Evolutionary conservation across 1,284 basidiomycete genomes (phyloP).

Genomic region (Athelia psychrophila): DNA sequence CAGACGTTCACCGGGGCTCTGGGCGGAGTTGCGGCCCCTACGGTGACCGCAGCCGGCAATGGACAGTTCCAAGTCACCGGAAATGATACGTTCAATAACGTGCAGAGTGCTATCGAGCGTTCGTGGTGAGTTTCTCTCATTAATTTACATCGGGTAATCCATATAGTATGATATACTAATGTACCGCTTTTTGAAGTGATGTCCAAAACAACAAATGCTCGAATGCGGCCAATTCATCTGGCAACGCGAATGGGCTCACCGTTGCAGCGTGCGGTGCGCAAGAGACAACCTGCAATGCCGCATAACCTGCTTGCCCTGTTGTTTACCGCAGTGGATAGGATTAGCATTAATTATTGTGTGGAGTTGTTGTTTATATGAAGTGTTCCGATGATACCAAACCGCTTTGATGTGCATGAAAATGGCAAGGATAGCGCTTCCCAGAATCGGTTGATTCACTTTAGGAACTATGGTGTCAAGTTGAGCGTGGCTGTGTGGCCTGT

Average conservation of each 20-base stretch:
- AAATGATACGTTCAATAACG: slow-evolving; percentile 30
- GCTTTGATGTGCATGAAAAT: too few relatives aligned
- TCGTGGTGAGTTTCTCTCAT: slow-evolving; percentile 31
- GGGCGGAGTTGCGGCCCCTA: slow-evolving; percentile 32
- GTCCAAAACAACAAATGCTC: slow-evolving; percentile 45
- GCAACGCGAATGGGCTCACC: slow-evolving; percentile 36
- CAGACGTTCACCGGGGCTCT: slow-evolving; percentile 34
- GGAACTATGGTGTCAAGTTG: too few relatives aligned
- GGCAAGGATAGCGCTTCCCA: too few relatives aligned
- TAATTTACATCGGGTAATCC: neutral
- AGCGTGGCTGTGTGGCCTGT: too few relatives aligned
- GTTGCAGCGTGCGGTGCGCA: slow-evolving; percentile 37
- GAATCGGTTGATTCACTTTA: too few relatives aligned
- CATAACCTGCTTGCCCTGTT: neutral
- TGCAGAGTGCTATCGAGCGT: slow-evolving; percentile 31
- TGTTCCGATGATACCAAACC: neutral
- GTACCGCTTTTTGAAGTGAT: slow-evolving; percentile 28
- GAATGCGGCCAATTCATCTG: slow-evolving; percentile 39
- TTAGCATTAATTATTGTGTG: neutral
- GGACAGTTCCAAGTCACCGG: slow-evolving; percentile 35
- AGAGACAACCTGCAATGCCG: slow-evolving; percentile 28
- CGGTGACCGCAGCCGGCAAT: slow-evolving; percentile 29
- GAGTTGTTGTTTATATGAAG: slow-evolving; percentile 1
- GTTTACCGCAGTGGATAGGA: slow-evolving; percentile 1
- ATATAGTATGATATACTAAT: neutral